These are phyloP conservation scores for Picea sitchensis DNA, from an alignment of 75 land plant genomes.

Conservation along the genomic window DNA sequence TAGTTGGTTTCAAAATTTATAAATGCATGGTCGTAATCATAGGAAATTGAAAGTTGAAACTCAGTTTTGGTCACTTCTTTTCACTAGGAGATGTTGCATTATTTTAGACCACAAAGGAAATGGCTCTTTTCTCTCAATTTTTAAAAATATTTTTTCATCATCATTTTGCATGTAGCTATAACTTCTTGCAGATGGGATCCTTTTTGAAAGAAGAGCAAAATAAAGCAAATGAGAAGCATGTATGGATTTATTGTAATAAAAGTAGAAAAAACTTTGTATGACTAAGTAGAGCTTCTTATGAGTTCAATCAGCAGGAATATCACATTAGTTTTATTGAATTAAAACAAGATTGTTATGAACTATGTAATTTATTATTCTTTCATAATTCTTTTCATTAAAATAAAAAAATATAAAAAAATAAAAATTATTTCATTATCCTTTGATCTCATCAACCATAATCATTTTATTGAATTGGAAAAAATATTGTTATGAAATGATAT, in stretches of 20 bases:
- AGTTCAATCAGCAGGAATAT: neutral
- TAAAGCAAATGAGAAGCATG: no score
- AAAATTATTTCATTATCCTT: no score
- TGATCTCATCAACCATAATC: no score
- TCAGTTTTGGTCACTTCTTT: neutral
- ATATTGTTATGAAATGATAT: no score
- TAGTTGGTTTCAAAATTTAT: neutral
- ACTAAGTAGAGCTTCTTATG: neutral
- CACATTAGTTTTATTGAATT: neutral
- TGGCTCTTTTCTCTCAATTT: neutral
- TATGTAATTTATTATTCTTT: no score
- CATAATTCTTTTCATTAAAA: no score
- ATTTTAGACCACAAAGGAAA: neutral
- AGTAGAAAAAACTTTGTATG: neutral
- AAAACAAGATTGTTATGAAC: no score
- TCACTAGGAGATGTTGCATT: neutral
- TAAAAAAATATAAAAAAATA: no score
- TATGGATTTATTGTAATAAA: no score
- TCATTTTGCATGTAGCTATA: neutral
- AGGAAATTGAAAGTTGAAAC: neutral
- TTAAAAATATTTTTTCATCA: neutral
- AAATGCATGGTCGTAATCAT: neutral
- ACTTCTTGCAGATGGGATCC: neutral
- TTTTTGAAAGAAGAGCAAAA: neutral
- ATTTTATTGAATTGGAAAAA: neutral